Evolutionary conservation across 2,329 filamentous ascomycete species (phyloP), one percentile per base, ranked within the genome.

Genomic region (Pezizomycotina sp.): DNA sequence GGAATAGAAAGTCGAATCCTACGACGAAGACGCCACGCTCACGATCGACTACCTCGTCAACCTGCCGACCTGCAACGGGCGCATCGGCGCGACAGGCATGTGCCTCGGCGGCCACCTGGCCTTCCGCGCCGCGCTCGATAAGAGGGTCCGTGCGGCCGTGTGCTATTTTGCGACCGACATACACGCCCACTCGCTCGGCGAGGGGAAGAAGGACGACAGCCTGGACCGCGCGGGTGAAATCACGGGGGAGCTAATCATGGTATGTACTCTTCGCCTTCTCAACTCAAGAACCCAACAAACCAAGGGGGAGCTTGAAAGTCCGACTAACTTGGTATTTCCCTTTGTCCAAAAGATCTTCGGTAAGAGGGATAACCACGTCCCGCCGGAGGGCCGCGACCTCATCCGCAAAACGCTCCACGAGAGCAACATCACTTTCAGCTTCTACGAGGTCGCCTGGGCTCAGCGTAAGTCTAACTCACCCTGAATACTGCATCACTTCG

Each of bases 151-250:
- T 24, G 79, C 81, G 19, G 73, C 74, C 23, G 77, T 92, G 19
- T 76, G 81, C 56, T 95, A 83, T 62, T 93, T 93, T 58, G 82
- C 81, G 6, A 93, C 84, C 5, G 86, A 93, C 60, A 74, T 93
- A 34, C 86, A 93, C 62, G 71, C 65, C 46, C 68, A 70, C 38
- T 81, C 75, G 6, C 68, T 95, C 1, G 86, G 82, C 15, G 67
- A 70, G 41, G 61, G 69, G 47, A 69, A 70, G 55, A 63, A 62
- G 14, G 74, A 79, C 52, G 68, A 78, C 51, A 69, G 64, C 46
- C 54, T 80, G 28, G 57, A 61, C 10, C 56, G 73, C 29, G 66
- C 80, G 35, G 55, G 58, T 5, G 71, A 77, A 48, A 77, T 92
- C 56, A 72, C 72, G 53, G 78, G 71, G 10, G 84, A 93, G 57